These are phyloP conservation scores for Panicum hallii DNA, from an alignment of 202 grass and related monocot genomes.

Conservation along the genomic window DNA sequence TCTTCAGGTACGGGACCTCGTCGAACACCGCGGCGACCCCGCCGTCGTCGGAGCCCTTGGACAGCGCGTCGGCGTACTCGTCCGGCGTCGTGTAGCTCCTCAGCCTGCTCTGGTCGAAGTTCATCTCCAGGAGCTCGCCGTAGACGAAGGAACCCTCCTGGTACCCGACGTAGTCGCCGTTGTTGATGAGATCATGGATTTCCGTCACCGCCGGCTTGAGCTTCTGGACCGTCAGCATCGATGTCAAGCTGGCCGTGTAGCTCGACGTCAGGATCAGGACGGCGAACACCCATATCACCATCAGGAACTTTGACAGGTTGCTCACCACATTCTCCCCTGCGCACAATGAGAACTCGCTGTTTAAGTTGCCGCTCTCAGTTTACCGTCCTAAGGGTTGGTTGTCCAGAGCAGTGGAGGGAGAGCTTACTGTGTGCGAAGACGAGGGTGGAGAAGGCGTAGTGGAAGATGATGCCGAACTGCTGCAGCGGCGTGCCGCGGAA, in stretches of 20 bases:
- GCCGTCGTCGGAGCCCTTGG: conserved; percentile 50
- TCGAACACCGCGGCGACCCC: conserved; percentile 66
- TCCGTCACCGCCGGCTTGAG: conserved; percentile 58
- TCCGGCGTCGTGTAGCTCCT: conserved; percentile 41
- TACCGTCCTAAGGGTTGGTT: neutral
- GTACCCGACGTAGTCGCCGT: conserved; percentile 53
- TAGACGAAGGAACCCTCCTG: conserved; percentile 61
- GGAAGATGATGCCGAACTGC: conserved; percentile 66
- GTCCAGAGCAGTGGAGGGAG: neutral
- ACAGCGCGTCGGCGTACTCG: conserved; percentile 60
- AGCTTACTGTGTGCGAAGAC: conserved; percentile 65
- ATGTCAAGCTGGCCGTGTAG: conserved; percentile 74
- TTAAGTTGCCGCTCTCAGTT: neutral
- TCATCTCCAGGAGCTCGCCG: conserved; percentile 37
- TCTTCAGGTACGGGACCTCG: conserved; percentile 66
- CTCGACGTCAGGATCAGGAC: conserved; percentile 78
- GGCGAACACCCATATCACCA: conserved; percentile 74
- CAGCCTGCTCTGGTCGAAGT: conserved; percentile 41
- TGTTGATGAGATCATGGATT: conserved; percentile 41
- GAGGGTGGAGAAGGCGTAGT: conserved; percentile 72
- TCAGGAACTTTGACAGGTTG: conserved; percentile 63
- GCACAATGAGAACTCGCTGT: neutral
- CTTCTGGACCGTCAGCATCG: conserved; percentile 71
- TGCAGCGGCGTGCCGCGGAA: conserved; percentile 54
- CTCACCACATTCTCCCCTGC: conserved; percentile 65